phyloP scores from a whole-genome alignment of 805 yeast species.

The Candida saitoana region DNA sequence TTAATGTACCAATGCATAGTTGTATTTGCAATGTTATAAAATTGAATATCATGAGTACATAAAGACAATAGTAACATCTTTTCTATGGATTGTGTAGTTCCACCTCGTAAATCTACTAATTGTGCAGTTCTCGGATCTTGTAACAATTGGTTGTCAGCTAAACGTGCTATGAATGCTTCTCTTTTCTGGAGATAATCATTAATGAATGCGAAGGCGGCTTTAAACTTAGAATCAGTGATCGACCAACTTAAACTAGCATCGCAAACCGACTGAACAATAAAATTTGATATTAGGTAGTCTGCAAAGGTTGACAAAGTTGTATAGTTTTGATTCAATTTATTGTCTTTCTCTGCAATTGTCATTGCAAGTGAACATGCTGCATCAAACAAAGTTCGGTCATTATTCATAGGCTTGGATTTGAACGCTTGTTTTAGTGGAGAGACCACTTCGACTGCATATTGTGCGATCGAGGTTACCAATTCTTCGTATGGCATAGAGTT shows the following conservation, averaged over 20 bases:
- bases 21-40: conserved; percentile 35
- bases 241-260: conserved; percentile 32
- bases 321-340: conserved; percentile 12
- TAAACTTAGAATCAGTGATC: conserved; percentile 33
- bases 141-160: conserved; percentile 13
- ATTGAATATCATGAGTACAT: conserved; percentile 43
- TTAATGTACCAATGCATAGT: conserved; percentile 30
- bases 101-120: conserved; percentile 8
- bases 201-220: conserved; percentile 31
- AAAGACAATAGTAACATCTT: conserved; percentile 34
- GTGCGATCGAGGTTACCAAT: conserved; percentile 11
- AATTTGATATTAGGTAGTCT: conserved; percentile 26
- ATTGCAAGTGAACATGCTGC: conserved; percentile 32
- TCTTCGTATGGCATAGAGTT: conserved; percentile 11
- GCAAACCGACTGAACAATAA: conserved; percentile 29
- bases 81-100: conserved; percentile 29
- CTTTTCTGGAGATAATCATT: conserved; percentile 29
- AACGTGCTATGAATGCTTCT: conserved; percentile 12
- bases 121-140: conserved; percentile 9
- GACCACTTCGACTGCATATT: conserved; percentile 23
- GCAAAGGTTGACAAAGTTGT: conserved; percentile 23
- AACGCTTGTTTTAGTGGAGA: conserved; percentile 15
- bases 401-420: conserved; percentile 11
- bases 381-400: conserved; percentile 23
- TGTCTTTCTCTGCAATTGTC: conserved; percentile 21